Conservation (phyloP, 345 rosid genomes). For the Brassica cretica region DNA sequence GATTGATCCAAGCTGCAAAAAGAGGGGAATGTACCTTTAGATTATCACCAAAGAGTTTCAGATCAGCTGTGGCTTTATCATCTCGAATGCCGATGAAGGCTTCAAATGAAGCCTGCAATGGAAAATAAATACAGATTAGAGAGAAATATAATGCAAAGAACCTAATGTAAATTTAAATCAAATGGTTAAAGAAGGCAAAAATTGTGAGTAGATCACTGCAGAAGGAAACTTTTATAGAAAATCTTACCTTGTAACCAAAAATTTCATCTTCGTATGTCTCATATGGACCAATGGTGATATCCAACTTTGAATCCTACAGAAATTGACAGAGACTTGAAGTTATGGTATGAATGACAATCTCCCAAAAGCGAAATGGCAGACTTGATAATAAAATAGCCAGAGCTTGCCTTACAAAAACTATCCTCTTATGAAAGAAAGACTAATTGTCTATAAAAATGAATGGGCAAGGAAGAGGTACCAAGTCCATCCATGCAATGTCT, state of each 20-base stretch:
- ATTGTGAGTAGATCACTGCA: background rate
- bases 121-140: slow-evolving; percentile 9
- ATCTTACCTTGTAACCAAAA: slow-evolving; percentile 89
- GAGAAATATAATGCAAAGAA: background rate
- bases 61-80: slow-evolving; percentile 76
- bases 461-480: slow-evolving; percentile 50
- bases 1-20: slow-evolving; percentile 11
- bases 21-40: slow-evolving; percentile 54
- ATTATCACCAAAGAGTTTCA: slow-evolving; percentile 84
- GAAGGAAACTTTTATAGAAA: background rate
- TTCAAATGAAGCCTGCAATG: slow-evolving; percentile 82
- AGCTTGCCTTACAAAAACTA: slow-evolving; percentile 6
- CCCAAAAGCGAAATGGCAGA: background rate
- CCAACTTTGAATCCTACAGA: slow-evolving; percentile 82
- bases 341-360: slow-evolving; percentile 4
- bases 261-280: slow-evolving; percentile 92
- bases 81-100: slow-evolving; percentile 84
- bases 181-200: background rate
- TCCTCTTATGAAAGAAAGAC: background rate
- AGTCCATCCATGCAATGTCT: slow-evolving; percentile 95
- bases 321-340: background rate
- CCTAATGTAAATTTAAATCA: background rate
- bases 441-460: background rate
- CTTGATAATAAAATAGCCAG: background rate
- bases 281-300: slow-evolving; percentile 93